Base-by-base conservation (phyloP, 768 basidiomycete genomes). In the Tulasnella calospora region DNA sequence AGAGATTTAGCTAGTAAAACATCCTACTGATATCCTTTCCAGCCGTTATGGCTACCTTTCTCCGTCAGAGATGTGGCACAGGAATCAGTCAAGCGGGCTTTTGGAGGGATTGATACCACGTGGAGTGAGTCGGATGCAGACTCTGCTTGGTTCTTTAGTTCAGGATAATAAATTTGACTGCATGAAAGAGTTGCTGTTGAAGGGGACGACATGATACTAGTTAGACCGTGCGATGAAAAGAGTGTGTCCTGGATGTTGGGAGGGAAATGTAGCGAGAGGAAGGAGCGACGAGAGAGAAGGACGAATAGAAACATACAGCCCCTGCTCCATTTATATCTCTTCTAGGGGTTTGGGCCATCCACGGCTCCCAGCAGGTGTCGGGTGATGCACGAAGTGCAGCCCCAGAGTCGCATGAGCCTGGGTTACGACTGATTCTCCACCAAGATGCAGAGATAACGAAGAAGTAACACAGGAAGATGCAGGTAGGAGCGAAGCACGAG, bases 21-120 rank as follows among this genome's bases (percentile, higher is more conserved):
- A 74, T 89, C 88, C 51, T 89, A 84, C 69, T 86, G 82, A 82
- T 89, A 89, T 7, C 88, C 89, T 23, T 88, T 85, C 89, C 89
- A 90, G 17, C 76, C 38, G 17, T 35, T 27, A 35, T 51, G 73
- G 23, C 55, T 2, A 6, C 67, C 69, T 41, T 71, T 78, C 76
- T 78, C 76, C 36, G 76, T 44, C 8, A 69, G 55, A 30, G 75
- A 76, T 0, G 74, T 23, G n/a, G 36, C 47, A 40, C n/a, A 74
- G 71, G 71, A 72, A 35, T 72, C 71, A 10, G 57, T 61, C 30
- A 61, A 23, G 57, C 13, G 10, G 57, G 57, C n/a, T 30, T 61
- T 61, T 9, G 57, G 23, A 27, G 57, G 57, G 15, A 30, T 1
- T n/a, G 57, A 27, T n/a, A 61, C 57, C n/a, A 1, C 23, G 27